Percentiles rank a stretch among this genome's conserved stretches.
phyloP scores from a whole-genome alignment of 1,139 yeast genomes.

The Magnusiomyces ingens region DNA sequence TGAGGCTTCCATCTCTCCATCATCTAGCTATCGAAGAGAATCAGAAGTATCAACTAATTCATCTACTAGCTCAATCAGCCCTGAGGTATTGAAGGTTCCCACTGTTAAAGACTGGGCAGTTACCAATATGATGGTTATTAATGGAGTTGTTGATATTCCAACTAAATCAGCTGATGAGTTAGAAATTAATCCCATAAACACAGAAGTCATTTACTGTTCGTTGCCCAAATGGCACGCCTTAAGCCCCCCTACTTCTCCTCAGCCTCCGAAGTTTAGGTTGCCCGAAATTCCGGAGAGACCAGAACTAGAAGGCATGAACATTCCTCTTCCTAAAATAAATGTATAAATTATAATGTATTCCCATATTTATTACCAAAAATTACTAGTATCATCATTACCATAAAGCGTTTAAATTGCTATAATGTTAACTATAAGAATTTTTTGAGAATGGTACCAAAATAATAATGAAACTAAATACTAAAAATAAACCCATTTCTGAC shows the following conservation, averaged over 20 bases:
- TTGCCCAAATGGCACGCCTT: constrained; percentile 3
- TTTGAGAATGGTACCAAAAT: too few species aligned
- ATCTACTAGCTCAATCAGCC: background rate
- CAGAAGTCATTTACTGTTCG: background rate
- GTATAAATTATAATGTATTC: too few species aligned
- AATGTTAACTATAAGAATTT: too few species aligned
- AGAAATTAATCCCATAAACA: background rate
- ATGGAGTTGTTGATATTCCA: background rate
- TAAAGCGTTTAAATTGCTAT: too few species aligned
- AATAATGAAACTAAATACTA: too few species aligned
- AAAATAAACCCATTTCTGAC: too few species aligned
- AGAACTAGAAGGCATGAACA: constrained; percentile 1
- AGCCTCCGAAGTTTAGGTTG: constrained; percentile 12
- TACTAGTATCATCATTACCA: too few species aligned
- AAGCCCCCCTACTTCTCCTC: constrained; percentile 11
- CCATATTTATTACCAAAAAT: too few species aligned
- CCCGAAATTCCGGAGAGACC: constrained; percentile 16
- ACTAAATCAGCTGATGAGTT: background rate
- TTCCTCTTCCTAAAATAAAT: background rate
- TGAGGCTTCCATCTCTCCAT: background rate
- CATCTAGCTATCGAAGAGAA: too few species aligned
- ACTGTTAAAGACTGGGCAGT: background rate
- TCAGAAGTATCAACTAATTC: background rate
- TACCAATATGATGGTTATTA: background rate
- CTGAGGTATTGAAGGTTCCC: background rate